These are phyloP conservation scores for Diaporthe velutina DNA, from an alignment of 2,329 filamentous ascomycete species.

Conservation along the genomic window DNA sequence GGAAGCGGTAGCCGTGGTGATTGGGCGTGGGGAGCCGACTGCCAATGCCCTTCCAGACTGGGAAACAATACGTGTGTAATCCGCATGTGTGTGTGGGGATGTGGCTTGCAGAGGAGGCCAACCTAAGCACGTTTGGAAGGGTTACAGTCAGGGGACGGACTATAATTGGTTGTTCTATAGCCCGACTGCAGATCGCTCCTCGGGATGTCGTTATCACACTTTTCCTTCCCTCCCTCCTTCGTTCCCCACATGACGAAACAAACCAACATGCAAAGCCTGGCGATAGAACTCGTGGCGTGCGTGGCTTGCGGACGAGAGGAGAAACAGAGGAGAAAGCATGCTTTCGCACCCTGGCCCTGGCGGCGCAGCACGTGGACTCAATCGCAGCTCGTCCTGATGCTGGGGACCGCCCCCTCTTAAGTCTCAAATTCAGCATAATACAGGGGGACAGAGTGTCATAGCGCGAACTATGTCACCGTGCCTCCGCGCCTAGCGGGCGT, in stretches of 20 bases:
- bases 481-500: not conserved
- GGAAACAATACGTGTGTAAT: no score
- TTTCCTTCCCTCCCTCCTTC: not conserved
- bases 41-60: conserved; percentile 7
- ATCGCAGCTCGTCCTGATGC: not conserved
- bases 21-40: not conserved
- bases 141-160: conserved; percentile 7
- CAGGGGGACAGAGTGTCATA: conserved; percentile 4
- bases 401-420: not conserved
- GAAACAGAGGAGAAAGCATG: not conserved
- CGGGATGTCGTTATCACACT: conserved; percentile 2
- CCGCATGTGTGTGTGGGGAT: conserved; percentile 1
- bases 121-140: conserved; percentile 11
- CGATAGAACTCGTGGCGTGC: conserved; percentile 4
- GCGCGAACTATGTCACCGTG: conserved; percentile 27
- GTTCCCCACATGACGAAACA: conserved; percentile 18
- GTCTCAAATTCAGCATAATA: conserved; percentile 10
- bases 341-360: not conserved
- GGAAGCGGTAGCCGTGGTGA: conserved; percentile 17
- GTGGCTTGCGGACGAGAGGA: not conserved
- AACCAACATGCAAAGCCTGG: not conserved
- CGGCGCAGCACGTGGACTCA: not conserved
- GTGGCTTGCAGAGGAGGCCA: not conserved
- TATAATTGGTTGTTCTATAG: conserved; percentile 9
- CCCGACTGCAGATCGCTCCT: not conserved